Evolutionary conservation across 345 rosid species (phyloP), one percentile per base, ranked within the genome.

Genomic region (Firmiana major): DNA sequence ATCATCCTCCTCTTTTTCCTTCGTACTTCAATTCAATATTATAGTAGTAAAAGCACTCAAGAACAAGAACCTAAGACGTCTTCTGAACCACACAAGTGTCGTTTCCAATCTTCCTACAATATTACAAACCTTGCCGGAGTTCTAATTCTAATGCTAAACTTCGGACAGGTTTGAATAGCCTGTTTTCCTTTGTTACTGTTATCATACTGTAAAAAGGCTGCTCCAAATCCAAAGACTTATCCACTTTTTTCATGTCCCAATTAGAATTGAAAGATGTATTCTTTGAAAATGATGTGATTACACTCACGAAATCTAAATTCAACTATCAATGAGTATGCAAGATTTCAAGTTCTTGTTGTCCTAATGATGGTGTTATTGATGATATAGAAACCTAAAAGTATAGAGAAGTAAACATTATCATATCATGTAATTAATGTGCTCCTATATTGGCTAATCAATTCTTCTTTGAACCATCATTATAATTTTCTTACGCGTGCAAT

Each of bases 401-500:
- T 70, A 43, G 34, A 48, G 34, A 9, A 17, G 60, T 58, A n/a
- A 53, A 58, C 22, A 70, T 70, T 17, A 69, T 48, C 58, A 69
- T 22, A n/a, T 62, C 31, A 67, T 69, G 42, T 43, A 55, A 22
- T 73, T 43, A 55, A 22, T 73, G 60, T 78, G 83, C 73, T 49
- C 8, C 15, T 80, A 49, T 54, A 45, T 63, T 43, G 54, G 54
- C 46, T 63, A 75, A 81, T 79, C 81, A 71, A 77, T 78, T 69
- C 65, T 58, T 60, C 59, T 66, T 81, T 77, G 78, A 80, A 85
- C 77, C 42, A 76, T 70, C 53, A 43, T 45, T 45, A 51, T 16
- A 77, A 71, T 2, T 51, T 7, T 31, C 40, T 77, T n/a, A n/a
- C 80, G 83, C 80, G 83, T 81, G 88, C 86, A 53, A 28, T 38